Conservation (phyloP, 371 early-diverging fungal genomes). For the Dinochytrium kinnereticum region DNA sequence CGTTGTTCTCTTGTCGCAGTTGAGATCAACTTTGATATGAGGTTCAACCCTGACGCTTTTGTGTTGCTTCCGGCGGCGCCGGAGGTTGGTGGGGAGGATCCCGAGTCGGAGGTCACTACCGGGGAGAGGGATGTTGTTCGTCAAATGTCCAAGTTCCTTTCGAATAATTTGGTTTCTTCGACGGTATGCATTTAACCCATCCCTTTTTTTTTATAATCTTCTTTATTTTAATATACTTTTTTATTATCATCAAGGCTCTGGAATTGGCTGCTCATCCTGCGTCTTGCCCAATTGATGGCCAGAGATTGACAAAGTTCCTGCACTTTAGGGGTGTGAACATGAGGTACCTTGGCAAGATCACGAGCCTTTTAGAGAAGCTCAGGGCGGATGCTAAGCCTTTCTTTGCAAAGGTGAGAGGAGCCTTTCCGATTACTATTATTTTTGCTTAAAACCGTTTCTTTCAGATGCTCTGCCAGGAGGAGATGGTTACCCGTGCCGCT, state of each 20-base stretch:
- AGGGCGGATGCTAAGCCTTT: slow-evolving; percentile 47
- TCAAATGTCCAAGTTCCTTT: slow-evolving; percentile 77
- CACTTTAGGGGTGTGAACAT: slow-evolving; percentile 96
- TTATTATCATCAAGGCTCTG: slow-evolving; percentile 47
- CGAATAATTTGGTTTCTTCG: slow-evolving; percentile 42
- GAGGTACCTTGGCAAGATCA: slow-evolving; percentile 88
- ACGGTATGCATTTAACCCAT: slow-evolving; percentile 39
- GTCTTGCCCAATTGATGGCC: slow-evolving; percentile 74
- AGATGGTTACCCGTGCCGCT: slow-evolving; percentile 85
- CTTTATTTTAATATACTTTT: background rate
- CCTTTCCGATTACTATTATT: too few species aligned
- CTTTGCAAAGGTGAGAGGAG: background rate
- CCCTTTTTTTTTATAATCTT: slow-evolving; percentile 48
- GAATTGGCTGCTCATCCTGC: slow-evolving; percentile 76
- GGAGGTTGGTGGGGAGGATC: slow-evolving; percentile 11
- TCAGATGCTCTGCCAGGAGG: slow-evolving; percentile 60
- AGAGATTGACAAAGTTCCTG: slow-evolving; percentile 79
- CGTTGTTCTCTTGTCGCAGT: slow-evolving; percentile 26
- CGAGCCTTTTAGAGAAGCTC: slow-evolving; percentile 62
- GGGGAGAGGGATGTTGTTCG: slow-evolving; percentile 59
- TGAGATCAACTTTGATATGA: slow-evolving; percentile 69
- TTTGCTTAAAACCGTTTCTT: too few species aligned
- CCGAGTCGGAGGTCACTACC: slow-evolving; percentile 1
- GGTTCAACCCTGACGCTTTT: slow-evolving; percentile 84
- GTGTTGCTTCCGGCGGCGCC: slow-evolving; percentile 41